Evolutionary conservation across 2,329 filamentous ascomycete species (phyloP), one percentile per base, ranked within the genome.

Genomic region (Epichloe gansuensis): DNA sequence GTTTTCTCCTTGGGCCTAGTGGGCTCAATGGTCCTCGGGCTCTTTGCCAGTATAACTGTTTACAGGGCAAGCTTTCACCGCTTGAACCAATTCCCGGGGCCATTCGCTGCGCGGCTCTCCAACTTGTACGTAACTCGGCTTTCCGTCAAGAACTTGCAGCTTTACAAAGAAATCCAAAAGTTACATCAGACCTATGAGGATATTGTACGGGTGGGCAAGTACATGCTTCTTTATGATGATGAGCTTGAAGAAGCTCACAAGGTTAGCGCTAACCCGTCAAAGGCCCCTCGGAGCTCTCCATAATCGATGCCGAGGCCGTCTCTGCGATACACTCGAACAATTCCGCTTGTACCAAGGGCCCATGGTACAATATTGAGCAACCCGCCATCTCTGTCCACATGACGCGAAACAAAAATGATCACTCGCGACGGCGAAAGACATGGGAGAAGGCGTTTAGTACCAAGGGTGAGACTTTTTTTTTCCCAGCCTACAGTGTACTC

Each of bases 381-480:
- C 66, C 66, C 4, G 52, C 59, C 2, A 40, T 57, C n/a, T 62
- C 62, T 1, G 51, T 69, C 1, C 63, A 66, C 41, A 62, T 60
- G 47, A 59, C 59, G 6, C 60, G 66, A 8, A 61, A 67, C 51
- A 61, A 61, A 49, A 55, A 60, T 6, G 56, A 60, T 12, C 67
- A 69, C 34, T 53, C 59, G 0, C 59, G 54, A 3, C 59, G 64
- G 7, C 63, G 67, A 17, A 67, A 63, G 53, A 57, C 59, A 9
- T 70, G 66, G 66, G 65, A 66, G 47, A 59, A 57, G 44, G 66
- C 57, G 0, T 64, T 68, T 31, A 59, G 58, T 23, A 56, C 58
- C 17, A 65, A 64, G 51, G 61, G 62, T 57, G 52, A 51, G 35
- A 35, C 21, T 39, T 38, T 36, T 1, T 4, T 5, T 11, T 47